These are phyloP conservation scores for Sporothrix dimorphospora DNA, from an alignment of 2,329 filamentous ascomycete species.

Conservation along the genomic window DNA sequence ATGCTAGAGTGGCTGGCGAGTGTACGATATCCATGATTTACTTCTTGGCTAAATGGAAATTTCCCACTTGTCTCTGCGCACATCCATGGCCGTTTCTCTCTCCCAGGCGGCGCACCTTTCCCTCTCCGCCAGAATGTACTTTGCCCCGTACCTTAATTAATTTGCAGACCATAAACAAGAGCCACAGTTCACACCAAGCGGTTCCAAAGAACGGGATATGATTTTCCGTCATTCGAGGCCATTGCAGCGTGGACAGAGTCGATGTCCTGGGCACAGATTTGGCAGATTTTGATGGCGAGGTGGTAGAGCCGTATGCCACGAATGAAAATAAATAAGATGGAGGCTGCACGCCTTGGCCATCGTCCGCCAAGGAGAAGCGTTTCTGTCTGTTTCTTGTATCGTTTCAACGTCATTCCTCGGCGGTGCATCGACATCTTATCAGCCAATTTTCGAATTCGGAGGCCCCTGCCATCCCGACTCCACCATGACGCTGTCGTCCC, in stretches of 20 bases:
- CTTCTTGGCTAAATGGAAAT: not conserved
- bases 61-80: not conserved
- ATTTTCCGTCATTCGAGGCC: not conserved
- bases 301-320: not conserved
- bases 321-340: conserved; percentile 5
- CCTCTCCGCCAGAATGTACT: not conserved
- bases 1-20: not conserved
- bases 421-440: not conserved
- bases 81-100: not conserved
- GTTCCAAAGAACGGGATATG: conserved; percentile 13
- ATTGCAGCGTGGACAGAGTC: not conserved
- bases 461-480: not conserved
- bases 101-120: not conserved
- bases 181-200: not conserved
- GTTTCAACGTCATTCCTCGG: not conserved
- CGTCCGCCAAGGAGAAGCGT: not conserved
- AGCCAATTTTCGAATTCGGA: not conserved
- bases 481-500: not conserved
- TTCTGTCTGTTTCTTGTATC: not conserved
- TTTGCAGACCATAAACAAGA: not conserved
- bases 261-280: not conserved
- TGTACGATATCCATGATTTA: not conserved
- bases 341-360: not conserved
- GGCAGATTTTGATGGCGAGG: not conserved
- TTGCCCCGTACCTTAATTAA: conserved; percentile 22